phyloP scores from a whole-genome alignment of 139 green algal genomes.

The Chlamydomonas eustigma region DNA sequence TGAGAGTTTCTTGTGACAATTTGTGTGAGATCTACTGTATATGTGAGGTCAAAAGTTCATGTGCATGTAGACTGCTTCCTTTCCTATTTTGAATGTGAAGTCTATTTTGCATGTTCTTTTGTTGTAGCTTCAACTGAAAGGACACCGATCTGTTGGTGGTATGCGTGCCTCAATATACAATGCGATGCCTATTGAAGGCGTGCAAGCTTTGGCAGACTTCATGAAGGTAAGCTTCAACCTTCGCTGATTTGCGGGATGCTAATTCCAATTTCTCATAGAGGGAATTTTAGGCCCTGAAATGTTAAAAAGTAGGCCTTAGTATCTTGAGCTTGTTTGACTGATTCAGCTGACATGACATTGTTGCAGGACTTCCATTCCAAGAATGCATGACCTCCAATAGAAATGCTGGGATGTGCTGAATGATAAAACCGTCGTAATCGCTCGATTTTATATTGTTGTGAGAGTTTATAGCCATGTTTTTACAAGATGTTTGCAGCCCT shows the following conservation, averaged over 20 bases:
- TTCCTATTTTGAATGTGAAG: too few species aligned
- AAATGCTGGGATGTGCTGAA: too few species aligned
- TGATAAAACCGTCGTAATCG: too few species aligned
- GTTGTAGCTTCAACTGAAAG: slow-evolving; percentile 81
- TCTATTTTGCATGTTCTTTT: background rate
- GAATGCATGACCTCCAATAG: slow-evolving; percentile 1
- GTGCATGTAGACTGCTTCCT: background rate
- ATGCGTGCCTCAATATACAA: slow-evolving; percentile 99
- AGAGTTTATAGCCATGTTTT: too few species aligned
- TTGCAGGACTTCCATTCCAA: background rate
- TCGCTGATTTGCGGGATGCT: too few species aligned
- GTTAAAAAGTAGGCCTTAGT: background rate
- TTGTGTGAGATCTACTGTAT: too few species aligned
- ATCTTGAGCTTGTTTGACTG: background rate
- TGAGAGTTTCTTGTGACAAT: too few species aligned
- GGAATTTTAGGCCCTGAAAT: background rate
- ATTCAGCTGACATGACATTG: background rate
- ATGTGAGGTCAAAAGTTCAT: background rate
- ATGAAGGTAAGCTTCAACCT: slow-evolving; percentile 68
- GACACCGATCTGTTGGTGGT: slow-evolving; percentile 94
- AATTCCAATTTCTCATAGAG: background rate
- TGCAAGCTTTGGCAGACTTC: slow-evolving; percentile 79
- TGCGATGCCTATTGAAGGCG: slow-evolving; percentile 91
- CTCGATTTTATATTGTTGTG: too few species aligned
- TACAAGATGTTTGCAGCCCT: too few species aligned